These are phyloP conservation scores for Mycothermus thermophilus DNA, from an alignment of 495 filamentous ascomycete genomes.

Conservation along the genomic window DNA sequence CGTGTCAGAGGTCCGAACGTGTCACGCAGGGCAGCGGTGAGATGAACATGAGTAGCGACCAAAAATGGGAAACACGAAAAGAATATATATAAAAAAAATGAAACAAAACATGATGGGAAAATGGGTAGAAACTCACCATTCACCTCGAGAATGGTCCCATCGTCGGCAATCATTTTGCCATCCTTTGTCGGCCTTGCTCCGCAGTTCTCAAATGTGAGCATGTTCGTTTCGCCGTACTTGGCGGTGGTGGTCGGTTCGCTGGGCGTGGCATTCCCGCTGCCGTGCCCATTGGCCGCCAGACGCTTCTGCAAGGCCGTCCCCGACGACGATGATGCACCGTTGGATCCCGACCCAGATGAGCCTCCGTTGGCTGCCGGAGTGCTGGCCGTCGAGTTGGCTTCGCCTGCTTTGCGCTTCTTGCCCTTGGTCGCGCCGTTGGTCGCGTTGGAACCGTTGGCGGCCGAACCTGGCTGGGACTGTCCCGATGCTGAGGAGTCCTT, in stretches of 20 bases:
- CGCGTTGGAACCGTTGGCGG: constrained; percentile 25
- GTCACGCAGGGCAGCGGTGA: no score
- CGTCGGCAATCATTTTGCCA: constrained; percentile 73
- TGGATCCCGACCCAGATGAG: constrained; percentile 37
- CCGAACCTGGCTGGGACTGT: constrained; percentile 10
- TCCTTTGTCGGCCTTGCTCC: constrained; percentile 50
- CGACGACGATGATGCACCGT: constrained; percentile 11
- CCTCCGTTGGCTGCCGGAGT: constrained; percentile 28
- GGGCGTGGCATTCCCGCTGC: constrained; percentile 14
- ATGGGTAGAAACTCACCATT: constrained; percentile 55
- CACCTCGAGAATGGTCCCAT: constrained; percentile 66
- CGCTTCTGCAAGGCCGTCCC: constrained; percentile 27
- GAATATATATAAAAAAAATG: constrained; percentile 2
- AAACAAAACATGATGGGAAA: neutral
- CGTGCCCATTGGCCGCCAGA: constrained; percentile 28
- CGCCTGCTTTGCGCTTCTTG: constrained; percentile 56
- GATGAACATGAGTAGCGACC: no score
- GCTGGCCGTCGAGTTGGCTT: constrained; percentile 31
- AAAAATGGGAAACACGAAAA: constrained; percentile 1
- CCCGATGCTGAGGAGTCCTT: no score
- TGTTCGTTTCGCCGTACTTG: constrained; percentile 49
- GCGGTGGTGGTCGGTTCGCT: constrained; percentile 1
- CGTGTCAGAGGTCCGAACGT: constrained; percentile 16
- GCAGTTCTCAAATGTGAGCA: constrained; percentile 71
- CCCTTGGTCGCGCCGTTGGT: constrained; percentile 26